Evolutionary conservation across 768 basidiomycete species (phyloP), one percentile per base, ranked within the genome.

Genomic region (Psilocybe subaeruginosa): DNA sequence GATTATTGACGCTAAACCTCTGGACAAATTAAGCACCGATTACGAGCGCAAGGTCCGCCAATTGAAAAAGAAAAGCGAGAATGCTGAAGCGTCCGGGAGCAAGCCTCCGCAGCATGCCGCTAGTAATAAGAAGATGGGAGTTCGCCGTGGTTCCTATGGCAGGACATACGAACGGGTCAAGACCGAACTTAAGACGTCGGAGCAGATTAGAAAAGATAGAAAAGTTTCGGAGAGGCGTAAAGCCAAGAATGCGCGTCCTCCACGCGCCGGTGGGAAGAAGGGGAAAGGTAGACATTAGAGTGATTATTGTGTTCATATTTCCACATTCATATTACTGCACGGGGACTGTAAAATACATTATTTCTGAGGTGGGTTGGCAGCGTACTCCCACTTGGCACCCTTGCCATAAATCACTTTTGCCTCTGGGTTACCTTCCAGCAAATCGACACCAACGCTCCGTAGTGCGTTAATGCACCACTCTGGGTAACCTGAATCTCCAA

Each of bases 391-490:
- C 70, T 87, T 91, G 31, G 84, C 85, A 2, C 88, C 90, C 46
- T 77, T 78, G 2, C 91, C 92, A 8, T 82, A 70, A 35, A 89
- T 77, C 0, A 90, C 71, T 57, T 80, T 82, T 4, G 78, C 72
- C 27, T 81, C 70, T 30, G 75, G 68, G 23, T 70, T 76, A 23
- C 81, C 84, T 60, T 89, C 85, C 33, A 94, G 75, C 47, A 96
- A 73, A 70, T 97, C 93, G 0, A 97, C 91, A 0, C 91, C 91
- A 11, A 97, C 94, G 57, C 86, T 89, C 27, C 81, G 79, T 54
- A 97, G 75, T 9, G 94, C 95, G 68, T 93, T 90, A 1, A 96
- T 85, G 66, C 91, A 92, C 94, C 94, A 97, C 69, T 87, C 85
- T 0, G 93, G 93, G 71, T 95, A 93, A 8, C 89, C 90, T n/a